Conservation (phyloP, 2,329 filamentous ascomycete genomes). For the Helminthosporium solani region DNA sequence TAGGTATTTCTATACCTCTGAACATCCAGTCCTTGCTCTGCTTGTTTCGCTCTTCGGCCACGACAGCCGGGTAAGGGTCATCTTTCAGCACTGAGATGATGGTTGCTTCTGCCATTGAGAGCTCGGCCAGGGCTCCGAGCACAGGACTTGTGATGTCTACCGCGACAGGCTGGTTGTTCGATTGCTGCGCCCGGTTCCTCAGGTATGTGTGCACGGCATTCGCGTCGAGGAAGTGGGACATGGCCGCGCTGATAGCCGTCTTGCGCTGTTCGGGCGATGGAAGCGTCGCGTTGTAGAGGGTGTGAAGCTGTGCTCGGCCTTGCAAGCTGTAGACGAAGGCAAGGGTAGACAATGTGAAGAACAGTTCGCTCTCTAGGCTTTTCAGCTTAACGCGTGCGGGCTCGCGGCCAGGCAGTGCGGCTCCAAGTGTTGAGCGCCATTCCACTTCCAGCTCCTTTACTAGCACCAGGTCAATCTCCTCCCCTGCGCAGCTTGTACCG, state of each 20-base stretch:
- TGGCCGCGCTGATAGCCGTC: conserved; percentile 69
- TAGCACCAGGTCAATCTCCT: conserved; percentile 68
- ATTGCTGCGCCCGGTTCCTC: conserved; percentile 54
- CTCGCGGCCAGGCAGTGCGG: conserved; percentile 59
- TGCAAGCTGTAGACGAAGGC: conserved; percentile 72
- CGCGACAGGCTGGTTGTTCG: conserved; percentile 35
- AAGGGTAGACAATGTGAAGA: conserved; percentile 74
- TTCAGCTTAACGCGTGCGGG: conserved; percentile 66
- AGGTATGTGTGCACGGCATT: conserved; percentile 77
- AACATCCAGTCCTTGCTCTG: conserved; percentile 97
- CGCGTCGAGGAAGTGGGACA: conserved; percentile 74
- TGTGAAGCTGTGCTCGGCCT: conserved; percentile 70
- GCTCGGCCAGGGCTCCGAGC: conserved; percentile 51
- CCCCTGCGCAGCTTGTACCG: conserved; percentile 55
- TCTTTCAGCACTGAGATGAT: conserved; percentile 89
- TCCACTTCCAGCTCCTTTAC: conserved; percentile 66
- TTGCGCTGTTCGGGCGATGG: conserved; percentile 64
- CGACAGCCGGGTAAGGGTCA: conserved; percentile 82
- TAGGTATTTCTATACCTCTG: conserved; percentile 80
- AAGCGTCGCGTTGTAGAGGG: conserved; percentile 65
- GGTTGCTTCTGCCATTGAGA: conserved; percentile 85
- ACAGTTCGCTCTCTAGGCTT: conserved; percentile 79
- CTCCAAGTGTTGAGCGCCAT: conserved; percentile 81
- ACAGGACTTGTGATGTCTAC: conserved; percentile 48
- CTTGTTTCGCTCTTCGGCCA: conserved; percentile 78